phyloP scores from a whole-genome alignment of 2,329 filamentous ascomycete species.

The Orbilia javanica region DNA sequence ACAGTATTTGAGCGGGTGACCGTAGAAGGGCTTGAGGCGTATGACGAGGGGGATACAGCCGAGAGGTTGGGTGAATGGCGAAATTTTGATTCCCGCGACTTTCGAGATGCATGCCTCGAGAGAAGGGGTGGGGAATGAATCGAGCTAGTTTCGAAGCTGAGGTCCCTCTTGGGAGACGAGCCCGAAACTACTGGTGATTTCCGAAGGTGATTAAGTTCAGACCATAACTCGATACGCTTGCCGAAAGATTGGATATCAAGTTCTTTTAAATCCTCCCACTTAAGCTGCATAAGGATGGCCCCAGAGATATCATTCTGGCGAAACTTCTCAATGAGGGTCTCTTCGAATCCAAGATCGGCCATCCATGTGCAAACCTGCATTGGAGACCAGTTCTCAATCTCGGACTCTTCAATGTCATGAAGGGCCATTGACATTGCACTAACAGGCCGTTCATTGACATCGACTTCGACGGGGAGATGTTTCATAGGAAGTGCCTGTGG shows the following conservation, averaged over 20 bases:
- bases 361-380: conserved; percentile 87
- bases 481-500: conserved; percentile 53
- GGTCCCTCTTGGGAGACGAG: conserved; percentile 52
- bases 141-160: conserved; percentile 52
- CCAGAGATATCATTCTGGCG: conserved; percentile 93
- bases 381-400: conserved; percentile 77
- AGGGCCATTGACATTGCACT: conserved; percentile 70
- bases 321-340: conserved; percentile 82
- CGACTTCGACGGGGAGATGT: conserved; percentile 64
- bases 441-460: conserved; percentile 66
- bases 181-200: conserved; percentile 61
- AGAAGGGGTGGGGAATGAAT: conserved; percentile 55
- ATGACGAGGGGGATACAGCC: conserved; percentile 36
- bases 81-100: conserved; percentile 57
- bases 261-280: conserved; percentile 88
- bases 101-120: conserved; percentile 53
- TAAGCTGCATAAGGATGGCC: conserved; percentile 85
- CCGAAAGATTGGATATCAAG: conserved; percentile 85
- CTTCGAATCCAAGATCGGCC: conserved; percentile 83
- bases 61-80: conserved; percentile 52
- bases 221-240: conserved; percentile 82
- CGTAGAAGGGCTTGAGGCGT: conserved; percentile 50
- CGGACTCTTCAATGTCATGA: conserved; percentile 72
- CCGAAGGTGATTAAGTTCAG: conserved; percentile 79
- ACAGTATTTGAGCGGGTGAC: conserved; percentile 55